Evolutionary conservation across 2,329 filamentous ascomycete species (phyloP), one percentile per base, ranked within the genome.

Genomic region (Hypoxylon sp.): DNA sequence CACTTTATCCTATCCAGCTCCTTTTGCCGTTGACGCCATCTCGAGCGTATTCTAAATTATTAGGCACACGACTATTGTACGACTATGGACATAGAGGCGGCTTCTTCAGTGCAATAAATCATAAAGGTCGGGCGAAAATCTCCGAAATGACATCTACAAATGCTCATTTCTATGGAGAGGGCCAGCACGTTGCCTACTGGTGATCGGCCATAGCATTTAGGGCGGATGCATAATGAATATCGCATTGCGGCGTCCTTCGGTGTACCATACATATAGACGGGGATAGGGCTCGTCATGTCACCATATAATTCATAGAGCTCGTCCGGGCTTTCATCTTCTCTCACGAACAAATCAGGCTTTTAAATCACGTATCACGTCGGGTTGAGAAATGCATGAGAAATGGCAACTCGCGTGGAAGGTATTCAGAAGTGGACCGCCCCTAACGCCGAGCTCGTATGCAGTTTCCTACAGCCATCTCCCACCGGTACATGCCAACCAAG

Each of bases 1-100:
- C 60, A 53, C 45, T 28, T 10, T 57, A 45, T 56, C 49, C 25
- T 11, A 36, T 34, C 25, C 21, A 89, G 87, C 86, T 61, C 87
- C 87, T 58, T 89, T 89, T 75, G 82, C 85, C 70, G 81, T 89
- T 74, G 85, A 89, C 67, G 83, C 83, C 72, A 79, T 82, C 62
- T 81, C 81, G 75, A 80, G 80, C 74, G 74, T 77, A 36, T 76
- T 80, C 59, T 80, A 76, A 64, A 17, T 48, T 19, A 32, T 13
- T 25, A 17, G 38, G 17, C 36, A 48, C 30, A 50, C 11, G 46
- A 28, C 30, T 32, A 45, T 32, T 67, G 46, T 62, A 62, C 36
- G 30, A 63, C 41, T 57, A 61, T 49, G 21, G 38, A 38, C n/a
- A 49, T 21, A n/a, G 23, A 13, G 28, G 23, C 28, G 19, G 49